Base-by-base conservation (phyloP, 768 basidiomycete species). In the Lactarius vividus region DNA sequence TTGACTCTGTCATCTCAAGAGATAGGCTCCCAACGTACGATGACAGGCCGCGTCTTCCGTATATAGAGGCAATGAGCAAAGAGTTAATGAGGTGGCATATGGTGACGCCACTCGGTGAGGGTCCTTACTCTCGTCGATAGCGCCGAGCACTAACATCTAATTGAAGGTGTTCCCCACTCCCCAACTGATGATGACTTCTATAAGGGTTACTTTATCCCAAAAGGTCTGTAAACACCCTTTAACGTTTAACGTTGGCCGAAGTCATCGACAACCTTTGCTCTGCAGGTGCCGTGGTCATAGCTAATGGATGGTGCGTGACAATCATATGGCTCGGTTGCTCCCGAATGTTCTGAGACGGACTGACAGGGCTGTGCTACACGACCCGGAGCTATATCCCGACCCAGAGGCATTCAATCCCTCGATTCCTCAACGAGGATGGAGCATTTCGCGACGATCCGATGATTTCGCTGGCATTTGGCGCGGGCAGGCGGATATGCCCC, bases 361-460 rank as follows among this genome's bases (percentile, higher is more conserved):
- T 15, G 23, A 49, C 49, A 52, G 46, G 61, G 46, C 52, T 20
- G 52, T 54, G 11, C 23, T 53, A 31, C 71, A 69, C 26, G 72
- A 75, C 57, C 72, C 73, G 16, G 56, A 42, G n/a, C 54, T 55
- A 40, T 75, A 74, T 62, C 73, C 67, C 8, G 68, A 75, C n/a
- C 74, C 74, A 23, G 68, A 74, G 39, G 35, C 23, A 3, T 75
- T 75, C 62, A 70, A 67, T 9, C 74, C 74, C 8, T 23, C 71
- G 74, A 3, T 74, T 63, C 46, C 65, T 72, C 29, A 57, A 54
- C 28, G 31, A 61, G n/a, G 64, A 60, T 52, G 64, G 58, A 8
- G 33, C 33, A n/a, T 53, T 52, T 16, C 37, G 61, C 16, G 59
- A 56, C 16, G 54, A 61, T 42, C 37, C 59, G 1, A 23, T 13